These are phyloP conservation scores for Xylaria venustula DNA, from an alignment of 495 filamentous ascomycete species.

Conservation along the genomic window DNA sequence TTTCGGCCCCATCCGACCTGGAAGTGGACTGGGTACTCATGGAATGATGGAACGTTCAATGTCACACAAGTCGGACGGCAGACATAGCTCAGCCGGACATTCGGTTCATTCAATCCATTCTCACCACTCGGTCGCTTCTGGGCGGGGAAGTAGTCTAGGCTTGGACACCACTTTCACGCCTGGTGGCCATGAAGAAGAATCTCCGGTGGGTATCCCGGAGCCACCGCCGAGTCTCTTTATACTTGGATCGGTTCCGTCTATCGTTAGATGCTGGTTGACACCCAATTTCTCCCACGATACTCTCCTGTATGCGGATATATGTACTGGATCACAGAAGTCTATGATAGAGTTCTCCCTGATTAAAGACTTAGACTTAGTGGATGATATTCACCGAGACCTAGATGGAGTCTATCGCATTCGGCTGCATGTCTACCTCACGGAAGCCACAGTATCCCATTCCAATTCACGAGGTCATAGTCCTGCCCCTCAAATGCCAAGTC, in stretches of 20 bases:
- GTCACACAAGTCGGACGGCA: slow-evolving; percentile 95
- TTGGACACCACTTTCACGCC: slow-evolving; percentile 70
- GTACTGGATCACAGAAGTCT: slow-evolving; percentile 87
- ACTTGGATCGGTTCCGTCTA: slow-evolving; percentile 82
- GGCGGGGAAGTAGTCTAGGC: slow-evolving; percentile 78
- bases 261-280: slow-evolving; percentile 93
- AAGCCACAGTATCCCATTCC: slow-evolving; percentile 77
- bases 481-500: slow-evolving; percentile 71
- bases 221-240: slow-evolving; percentile 80
- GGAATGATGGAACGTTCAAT: slow-evolving; percentile 83
- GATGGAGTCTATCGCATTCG: slow-evolving; percentile 67
- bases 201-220: slow-evolving; percentile 63
- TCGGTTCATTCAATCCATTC: slow-evolving; percentile 63
- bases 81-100: slow-evolving; percentile 85
- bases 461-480: slow-evolving; percentile 73
- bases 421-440: slow-evolving; percentile 81
- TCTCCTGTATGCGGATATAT: slow-evolving; percentile 86
- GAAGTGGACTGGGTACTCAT: slow-evolving; percentile 79
- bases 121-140: slow-evolving; percentile 60
- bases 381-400: slow-evolving; percentile 60
- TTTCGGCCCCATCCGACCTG: slow-evolving; percentile 70
- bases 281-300: slow-evolving; percentile 81
- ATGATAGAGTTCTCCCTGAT: slow-evolving; percentile 71
- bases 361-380: slow-evolving; percentile 65
- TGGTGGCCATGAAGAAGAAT: slow-evolving; percentile 59